phyloP scores from a whole-genome alignment of 208 protist species.

The Entamoeba nuttalli region DNA sequence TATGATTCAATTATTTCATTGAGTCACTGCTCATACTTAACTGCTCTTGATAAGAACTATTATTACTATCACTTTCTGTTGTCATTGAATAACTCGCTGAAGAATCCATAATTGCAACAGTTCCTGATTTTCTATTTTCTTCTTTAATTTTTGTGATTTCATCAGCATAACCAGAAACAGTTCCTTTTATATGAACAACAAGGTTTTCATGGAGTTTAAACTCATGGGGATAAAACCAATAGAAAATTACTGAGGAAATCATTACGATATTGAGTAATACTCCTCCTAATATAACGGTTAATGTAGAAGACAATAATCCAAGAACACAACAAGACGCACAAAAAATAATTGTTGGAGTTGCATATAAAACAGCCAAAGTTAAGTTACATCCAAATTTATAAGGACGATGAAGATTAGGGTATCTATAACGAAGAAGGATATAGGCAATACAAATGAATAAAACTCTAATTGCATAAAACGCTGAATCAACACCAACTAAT shows the following conservation, averaged over 20 bases:
- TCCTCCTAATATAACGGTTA: background rate
- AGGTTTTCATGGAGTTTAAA: background rate
- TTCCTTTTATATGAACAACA: background rate
- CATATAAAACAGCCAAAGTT: background rate
- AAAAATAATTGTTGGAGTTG: background rate
- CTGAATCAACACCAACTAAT: background rate
- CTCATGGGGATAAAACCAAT: background rate
- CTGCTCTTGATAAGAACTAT: too few species aligned
- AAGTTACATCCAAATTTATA: background rate
- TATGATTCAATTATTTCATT: too few species aligned
- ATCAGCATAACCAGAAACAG: background rate
- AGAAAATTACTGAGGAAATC: background rate
- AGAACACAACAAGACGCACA: background rate
- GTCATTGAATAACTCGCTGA: background rate
- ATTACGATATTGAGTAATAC: background rate
- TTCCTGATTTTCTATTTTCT: background rate
- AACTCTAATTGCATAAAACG: background rate
- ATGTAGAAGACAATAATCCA: background rate
- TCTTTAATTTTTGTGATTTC: background rate
- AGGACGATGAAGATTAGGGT: background rate
- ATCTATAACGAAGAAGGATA: background rate
- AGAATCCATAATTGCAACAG: background rate
- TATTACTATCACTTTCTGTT: background rate
- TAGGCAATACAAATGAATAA: background rate
- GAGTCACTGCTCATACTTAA: too few species aligned